These are phyloP conservation scores for Geosmithia putterillii DNA, from an alignment of 2,329 filamentous ascomycete genomes.

Conservation along the genomic window DNA sequence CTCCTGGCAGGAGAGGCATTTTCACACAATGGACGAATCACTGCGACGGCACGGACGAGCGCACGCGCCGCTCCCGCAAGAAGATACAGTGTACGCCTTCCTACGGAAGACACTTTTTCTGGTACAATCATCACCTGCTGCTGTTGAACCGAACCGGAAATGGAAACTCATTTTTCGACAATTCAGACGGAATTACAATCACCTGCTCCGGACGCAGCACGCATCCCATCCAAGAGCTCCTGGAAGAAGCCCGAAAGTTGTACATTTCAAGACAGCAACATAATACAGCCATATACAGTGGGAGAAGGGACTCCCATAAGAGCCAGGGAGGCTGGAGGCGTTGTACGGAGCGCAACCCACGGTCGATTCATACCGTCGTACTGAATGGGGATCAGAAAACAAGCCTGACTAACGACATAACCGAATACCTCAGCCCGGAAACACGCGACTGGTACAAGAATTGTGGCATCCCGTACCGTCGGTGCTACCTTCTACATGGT, in stretches of 20 bases:
- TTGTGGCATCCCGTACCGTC: conserved; percentile 72
- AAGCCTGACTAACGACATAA: conserved; percentile 45
- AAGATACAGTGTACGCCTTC: conserved; percentile 51
- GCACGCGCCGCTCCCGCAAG: conserved; percentile 28
- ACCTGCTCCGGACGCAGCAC: conserved; percentile 51
- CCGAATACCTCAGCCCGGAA: conserved; percentile 48
- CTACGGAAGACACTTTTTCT: conserved; percentile 56
- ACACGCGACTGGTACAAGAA: conserved; percentile 71
- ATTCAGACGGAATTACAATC: conserved; percentile 46
- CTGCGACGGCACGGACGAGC: conserved; percentile 19
- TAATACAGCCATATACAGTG: conserved; percentile 55
- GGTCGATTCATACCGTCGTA: conserved; percentile 54
- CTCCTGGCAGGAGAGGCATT: conserved; percentile 33
- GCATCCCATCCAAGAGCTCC: conserved; percentile 46
- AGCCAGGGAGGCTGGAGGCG: conserved; percentile 47
- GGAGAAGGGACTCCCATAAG: conserved; percentile 26
- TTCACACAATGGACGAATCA: conserved; percentile 26
- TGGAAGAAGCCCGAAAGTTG: conserved; percentile 41
- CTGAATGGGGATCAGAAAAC: conserved; percentile 48
- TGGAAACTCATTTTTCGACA: conserved; percentile 25
- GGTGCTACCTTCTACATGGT: conserved; percentile 72
- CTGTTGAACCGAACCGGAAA: conserved; percentile 42
- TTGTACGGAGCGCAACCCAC: conserved; percentile 45
- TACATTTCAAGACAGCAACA: conserved; percentile 45
- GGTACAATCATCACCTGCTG: conserved; percentile 47